Evolutionary conservation across 768 basidiomycete species (phyloP).

Genomic region (Mycena maculata): DNA sequence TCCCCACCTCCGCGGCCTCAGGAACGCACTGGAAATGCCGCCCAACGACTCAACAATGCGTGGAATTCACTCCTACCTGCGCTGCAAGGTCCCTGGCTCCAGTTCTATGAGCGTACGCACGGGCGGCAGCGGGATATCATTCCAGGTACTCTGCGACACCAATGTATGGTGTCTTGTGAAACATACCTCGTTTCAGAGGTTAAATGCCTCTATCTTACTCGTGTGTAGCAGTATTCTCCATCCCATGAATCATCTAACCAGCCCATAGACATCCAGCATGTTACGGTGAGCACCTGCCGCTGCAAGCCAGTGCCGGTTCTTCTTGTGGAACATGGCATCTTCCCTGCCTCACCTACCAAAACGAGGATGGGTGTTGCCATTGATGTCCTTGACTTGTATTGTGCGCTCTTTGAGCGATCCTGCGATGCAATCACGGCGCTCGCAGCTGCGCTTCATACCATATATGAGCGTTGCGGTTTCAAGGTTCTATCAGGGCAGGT

Average conservation of each 20-base stretch:
- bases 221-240: neutral
- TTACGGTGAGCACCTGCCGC: slow-evolving; percentile 17
- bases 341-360: slow-evolving; percentile 31
- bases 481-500: neutral
- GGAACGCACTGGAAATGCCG: too few species aligned
- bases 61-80: too few species aligned
- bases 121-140: too few species aligned
- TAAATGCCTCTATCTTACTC: too few species aligned
- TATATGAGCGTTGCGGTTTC: too few species aligned
- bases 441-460: too few species aligned
- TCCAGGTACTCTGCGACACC: neutral
- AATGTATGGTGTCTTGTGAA: neutral
- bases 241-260: neutral
- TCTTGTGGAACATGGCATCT: slow-evolving; percentile 32
- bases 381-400: slow-evolving; percentile 33
- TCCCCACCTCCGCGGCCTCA: too few species aligned
- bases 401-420: slow-evolving; percentile 38
- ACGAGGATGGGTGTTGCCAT: slow-evolving; percentile 32
- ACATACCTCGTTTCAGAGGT: neutral
- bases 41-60: too few species aligned
- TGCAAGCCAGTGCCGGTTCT: slow-evolving; percentile 21
- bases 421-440: too few species aligned
- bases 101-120: too few species aligned
- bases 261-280: slow-evolving; percentile 10
- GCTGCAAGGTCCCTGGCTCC: too few species aligned